Conservation (phyloP, 768 basidiomycete species). For the Naganishia randhawae region DNA sequence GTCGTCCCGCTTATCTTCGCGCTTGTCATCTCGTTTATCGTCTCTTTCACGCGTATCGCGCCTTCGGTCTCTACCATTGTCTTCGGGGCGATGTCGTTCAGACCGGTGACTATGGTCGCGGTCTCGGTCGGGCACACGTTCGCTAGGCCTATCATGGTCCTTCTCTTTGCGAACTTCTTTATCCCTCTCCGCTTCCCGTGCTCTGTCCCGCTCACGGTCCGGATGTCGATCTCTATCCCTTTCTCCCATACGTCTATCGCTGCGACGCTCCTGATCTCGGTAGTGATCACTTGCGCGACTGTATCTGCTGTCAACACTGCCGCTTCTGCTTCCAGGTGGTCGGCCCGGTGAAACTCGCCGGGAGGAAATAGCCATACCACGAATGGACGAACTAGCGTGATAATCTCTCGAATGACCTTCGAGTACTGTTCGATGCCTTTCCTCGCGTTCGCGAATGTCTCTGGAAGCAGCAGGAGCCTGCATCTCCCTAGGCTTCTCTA, state of each 20-base stretch:
- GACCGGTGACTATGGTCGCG: constrained; percentile 5
- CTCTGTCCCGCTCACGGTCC: constrained; percentile 14
- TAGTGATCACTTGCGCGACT: constrained; percentile 19
- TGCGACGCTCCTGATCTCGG: constrained; percentile 14
- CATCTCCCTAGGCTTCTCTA: not conserved
- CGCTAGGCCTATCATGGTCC: not conserved
- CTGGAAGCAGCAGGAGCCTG: constrained; percentile 10
- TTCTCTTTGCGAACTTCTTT: not conserved
- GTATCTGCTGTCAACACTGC: constrained; percentile 27
- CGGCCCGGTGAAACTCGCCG: constrained; percentile 4
- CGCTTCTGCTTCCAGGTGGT: constrained; percentile 6
- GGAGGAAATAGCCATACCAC: not conserved
- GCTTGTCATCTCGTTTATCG: constrained; percentile 11
- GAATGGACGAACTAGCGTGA: not conserved
- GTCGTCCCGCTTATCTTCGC: not conserved
- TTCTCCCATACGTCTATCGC: constrained; percentile 7
- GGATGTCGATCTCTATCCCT: constrained; percentile 6
- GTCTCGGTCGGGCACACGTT: not conserved
- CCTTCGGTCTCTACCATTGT: constrained; percentile 12
- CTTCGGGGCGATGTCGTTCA: constrained; percentile 14
- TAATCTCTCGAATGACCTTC: not conserved
- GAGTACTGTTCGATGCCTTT: not conserved
- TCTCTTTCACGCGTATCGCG: constrained; percentile 4
- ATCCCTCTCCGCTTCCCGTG: constrained; percentile 10
- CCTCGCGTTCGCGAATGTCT: constrained; percentile 14